Evolutionary conservation across 176 grass and related monocot species (phyloP).

Genomic region (Oryza meridionalis): DNA sequence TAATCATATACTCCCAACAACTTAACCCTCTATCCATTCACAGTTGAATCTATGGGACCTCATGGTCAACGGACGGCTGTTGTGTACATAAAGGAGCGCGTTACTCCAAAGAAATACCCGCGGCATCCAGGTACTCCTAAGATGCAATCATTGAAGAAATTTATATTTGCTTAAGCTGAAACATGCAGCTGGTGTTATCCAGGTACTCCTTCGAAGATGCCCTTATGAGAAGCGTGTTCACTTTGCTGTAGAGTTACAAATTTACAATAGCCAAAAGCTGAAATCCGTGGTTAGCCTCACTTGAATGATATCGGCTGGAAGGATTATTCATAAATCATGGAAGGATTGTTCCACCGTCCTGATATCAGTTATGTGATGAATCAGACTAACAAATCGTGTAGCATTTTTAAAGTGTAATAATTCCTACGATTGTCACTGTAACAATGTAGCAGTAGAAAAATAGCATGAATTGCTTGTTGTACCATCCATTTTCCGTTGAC

Average conservation of each 20-base stretch:
- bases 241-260: not conserved
- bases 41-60: constrained; percentile 86
- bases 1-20: not conserved
- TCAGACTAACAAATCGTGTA: not conserved
- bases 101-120: constrained; percentile 74
- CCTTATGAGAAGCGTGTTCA: constrained; percentile 64
- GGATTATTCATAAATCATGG: not conserved
- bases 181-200: constrained; percentile 24
- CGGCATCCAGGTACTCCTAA: constrained; percentile 72
- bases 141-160: constrained; percentile 24
- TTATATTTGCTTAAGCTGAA: constrained; percentile 13
- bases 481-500: not conserved
- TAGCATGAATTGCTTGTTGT: not conserved
- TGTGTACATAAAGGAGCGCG: constrained; percentile 63
- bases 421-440: not conserved
- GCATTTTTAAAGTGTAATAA: not conserved
- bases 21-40: constrained; percentile 3
- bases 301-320: not conserved
- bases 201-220: constrained; percentile 80
- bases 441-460: not conserved
- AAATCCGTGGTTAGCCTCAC: too few relatives aligned
- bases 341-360: not conserved
- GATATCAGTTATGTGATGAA: not conserved
- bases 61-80: constrained; percentile 76
- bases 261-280: not conserved